phyloP scores from a whole-genome alignment of 805 yeast species.

The Groenewaldozyma salmanticensis region DNA sequence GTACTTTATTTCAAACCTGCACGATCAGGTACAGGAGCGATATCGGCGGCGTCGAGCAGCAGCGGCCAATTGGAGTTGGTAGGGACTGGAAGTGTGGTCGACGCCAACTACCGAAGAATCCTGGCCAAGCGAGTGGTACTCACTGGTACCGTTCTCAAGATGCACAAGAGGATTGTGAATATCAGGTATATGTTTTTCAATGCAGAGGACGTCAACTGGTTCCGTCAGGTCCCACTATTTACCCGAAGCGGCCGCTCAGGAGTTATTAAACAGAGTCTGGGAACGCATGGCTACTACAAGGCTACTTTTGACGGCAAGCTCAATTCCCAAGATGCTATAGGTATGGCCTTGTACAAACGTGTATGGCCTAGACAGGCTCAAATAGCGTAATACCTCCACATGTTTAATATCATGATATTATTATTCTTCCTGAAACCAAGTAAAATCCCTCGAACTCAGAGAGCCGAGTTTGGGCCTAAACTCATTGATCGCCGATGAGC shows the following conservation, averaged over 20 bases:
- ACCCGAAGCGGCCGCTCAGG: slow-evolving; percentile 92
- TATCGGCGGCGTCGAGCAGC: too few relatives aligned
- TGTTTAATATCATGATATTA: too few relatives aligned
- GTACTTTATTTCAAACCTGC: slow-evolving; percentile 59
- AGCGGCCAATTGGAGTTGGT: slow-evolving; percentile 55
- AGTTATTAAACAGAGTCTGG: slow-evolving; percentile 86
- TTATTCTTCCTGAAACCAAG: too few relatives aligned
- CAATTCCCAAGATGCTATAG: slow-evolving; percentile 85
- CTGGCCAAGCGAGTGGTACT: slow-evolving; percentile 80
- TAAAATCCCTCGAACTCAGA: too few relatives aligned
- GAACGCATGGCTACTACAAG: slow-evolving; percentile 97
- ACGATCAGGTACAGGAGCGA: slow-evolving; percentile 30
- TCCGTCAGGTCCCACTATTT: slow-evolving; percentile 83
- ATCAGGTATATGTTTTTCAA: slow-evolving; percentile 96
- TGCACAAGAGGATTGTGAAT: slow-evolving; percentile 86
- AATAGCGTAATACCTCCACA: too few relatives aligned
- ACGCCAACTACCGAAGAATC: slow-evolving; percentile 75
- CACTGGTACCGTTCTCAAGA: slow-evolving; percentile 92
- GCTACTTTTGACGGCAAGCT: slow-evolving; percentile 88
- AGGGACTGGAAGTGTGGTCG: slow-evolving; percentile 85
- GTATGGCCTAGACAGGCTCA: slow-evolving; percentile 88
- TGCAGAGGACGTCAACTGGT: slow-evolving; percentile 78
- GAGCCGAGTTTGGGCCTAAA: too few relatives aligned
- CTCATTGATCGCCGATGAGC: not conserved
- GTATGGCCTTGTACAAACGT: slow-evolving; percentile 88